phyloP scores from a whole-genome alignment of 1,284 basidiomycete genomes.

The Heterobasidion irregulare region DNA sequence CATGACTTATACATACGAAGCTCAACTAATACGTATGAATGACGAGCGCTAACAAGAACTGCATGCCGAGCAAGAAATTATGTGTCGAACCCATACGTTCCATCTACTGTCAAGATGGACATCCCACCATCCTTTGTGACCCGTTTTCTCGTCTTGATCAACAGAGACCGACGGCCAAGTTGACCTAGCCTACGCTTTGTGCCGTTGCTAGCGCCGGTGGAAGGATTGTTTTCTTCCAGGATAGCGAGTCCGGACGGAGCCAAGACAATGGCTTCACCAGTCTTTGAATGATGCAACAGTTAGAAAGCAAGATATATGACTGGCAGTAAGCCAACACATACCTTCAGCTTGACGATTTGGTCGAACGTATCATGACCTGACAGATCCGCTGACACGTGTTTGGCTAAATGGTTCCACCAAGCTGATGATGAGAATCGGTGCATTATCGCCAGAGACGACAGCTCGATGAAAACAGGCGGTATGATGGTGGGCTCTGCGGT shows the following conservation, averaged over 20 bases:
- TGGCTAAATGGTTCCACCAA: slow-evolving; percentile 62
- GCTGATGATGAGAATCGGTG: slow-evolving; percentile 68
- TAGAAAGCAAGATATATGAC: background rate
- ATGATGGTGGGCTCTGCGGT: slow-evolving; percentile 63
- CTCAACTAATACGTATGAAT: no score
- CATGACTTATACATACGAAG: no score
- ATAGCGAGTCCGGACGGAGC: slow-evolving; percentile 51
- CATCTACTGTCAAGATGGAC: slow-evolving; percentile 43
- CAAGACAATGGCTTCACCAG: slow-evolving; percentile 56
- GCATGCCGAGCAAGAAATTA: no score
- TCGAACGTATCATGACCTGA: slow-evolving; percentile 52
- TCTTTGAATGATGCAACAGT: slow-evolving; percentile 25
- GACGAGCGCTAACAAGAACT: no score
- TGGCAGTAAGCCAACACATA: slow-evolving; percentile 17
- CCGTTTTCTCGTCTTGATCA: slow-evolving; percentile 51
- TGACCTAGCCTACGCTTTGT: slow-evolving; percentile 15
- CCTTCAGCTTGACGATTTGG: slow-evolving; percentile 55
- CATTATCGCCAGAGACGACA: slow-evolving; percentile 55
- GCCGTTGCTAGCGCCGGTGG: background rate
- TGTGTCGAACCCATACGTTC: background rate
- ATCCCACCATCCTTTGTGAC: slow-evolving; percentile 58
- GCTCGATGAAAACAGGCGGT: slow-evolving; percentile 57
- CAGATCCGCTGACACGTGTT: slow-evolving; percentile 60
- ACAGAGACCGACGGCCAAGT: slow-evolving; percentile 47
- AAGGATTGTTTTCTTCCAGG: slow-evolving; percentile 1